phyloP scores from a whole-genome alignment of 805 yeast genomes.

The Wickerhamomyces ciferrii region DNA sequence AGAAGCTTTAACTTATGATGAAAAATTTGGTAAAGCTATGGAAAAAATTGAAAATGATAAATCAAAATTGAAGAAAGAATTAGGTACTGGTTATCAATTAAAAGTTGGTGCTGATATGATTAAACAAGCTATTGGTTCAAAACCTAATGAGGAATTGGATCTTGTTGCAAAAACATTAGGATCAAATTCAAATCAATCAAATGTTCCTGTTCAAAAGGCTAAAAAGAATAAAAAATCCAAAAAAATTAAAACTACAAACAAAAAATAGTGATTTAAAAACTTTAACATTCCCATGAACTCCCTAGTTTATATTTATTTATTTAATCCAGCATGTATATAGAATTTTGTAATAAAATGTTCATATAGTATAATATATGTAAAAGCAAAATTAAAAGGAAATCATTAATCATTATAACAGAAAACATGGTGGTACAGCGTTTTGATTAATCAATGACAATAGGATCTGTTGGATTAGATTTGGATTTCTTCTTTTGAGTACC shows the following conservation, averaged over 20 bases:
- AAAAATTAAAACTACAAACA: neutral
- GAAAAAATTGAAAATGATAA: conserved; percentile 14
- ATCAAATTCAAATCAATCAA: neutral
- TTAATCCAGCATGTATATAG: neutral
- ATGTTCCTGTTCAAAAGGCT: neutral
- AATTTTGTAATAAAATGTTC: no score
- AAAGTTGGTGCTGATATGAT: conserved; percentile 12
- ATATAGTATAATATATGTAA: no score
- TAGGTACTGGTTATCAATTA: conserved; percentile 19
- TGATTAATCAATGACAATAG: neutral
- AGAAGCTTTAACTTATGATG: conserved; percentile 17
- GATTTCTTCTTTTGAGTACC: neutral
- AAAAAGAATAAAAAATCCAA: neutral
- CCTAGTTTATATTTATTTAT: neutral
- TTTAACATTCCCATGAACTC: no score
- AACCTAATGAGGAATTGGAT: neutral
- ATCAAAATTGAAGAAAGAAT: conserved; percentile 13
- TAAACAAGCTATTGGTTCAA: neutral
- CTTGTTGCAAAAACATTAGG: neutral
- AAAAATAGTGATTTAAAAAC: no score
- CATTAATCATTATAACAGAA: no score
- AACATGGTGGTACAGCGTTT: no score
- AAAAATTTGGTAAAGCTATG: conserved; percentile 16
- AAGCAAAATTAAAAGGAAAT: no score
- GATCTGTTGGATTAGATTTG: neutral